phyloP scores from a whole-genome alignment of 768 basidiomycete genomes.

The Trametes coccinea region DNA sequence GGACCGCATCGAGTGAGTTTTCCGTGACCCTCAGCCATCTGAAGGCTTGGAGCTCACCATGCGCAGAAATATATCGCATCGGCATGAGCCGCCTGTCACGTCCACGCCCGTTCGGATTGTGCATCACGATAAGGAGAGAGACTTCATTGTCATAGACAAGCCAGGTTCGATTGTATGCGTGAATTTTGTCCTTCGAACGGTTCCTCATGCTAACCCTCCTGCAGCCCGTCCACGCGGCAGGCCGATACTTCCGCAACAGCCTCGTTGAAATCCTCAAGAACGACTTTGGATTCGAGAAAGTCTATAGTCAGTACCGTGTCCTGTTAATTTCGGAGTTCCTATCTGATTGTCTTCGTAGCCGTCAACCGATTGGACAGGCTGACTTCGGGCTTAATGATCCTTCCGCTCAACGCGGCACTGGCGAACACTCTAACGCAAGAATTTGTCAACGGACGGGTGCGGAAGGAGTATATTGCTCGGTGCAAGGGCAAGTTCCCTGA shows the following conservation, averaged over 20 bases:
- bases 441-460: constrained; percentile 78
- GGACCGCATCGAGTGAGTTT: constrained; percentile 83
- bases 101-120: constrained; percentile 80
- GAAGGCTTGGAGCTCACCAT: too few species aligned
- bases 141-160: constrained; percentile 93
- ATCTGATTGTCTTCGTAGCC: constrained; percentile 48
- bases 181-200: constrained; percentile 13
- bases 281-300: constrained; percentile 81
- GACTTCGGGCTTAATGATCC: constrained; percentile 94
- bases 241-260: constrained; percentile 87
- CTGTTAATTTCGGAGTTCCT: constrained; percentile 31
- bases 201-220: constrained; percentile 6
- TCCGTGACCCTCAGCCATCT: not conserved
- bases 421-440: constrained; percentile 75
- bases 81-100: constrained; percentile 97
- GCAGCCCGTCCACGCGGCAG: constrained; percentile 90
- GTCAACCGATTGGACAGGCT: constrained; percentile 93
- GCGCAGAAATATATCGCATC: constrained; percentile 78
- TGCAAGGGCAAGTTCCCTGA: constrained; percentile 83
- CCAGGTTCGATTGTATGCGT: constrained; percentile 95
- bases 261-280: constrained; percentile 82
- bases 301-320: constrained; percentile 66
- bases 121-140: constrained; percentile 71
- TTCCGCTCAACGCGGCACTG: constrained; percentile 70
- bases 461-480: constrained; percentile 92